phyloP scores from a whole-genome alignment of 176 grass and related monocot genomes.

The Paspalum notatum region DNA sequence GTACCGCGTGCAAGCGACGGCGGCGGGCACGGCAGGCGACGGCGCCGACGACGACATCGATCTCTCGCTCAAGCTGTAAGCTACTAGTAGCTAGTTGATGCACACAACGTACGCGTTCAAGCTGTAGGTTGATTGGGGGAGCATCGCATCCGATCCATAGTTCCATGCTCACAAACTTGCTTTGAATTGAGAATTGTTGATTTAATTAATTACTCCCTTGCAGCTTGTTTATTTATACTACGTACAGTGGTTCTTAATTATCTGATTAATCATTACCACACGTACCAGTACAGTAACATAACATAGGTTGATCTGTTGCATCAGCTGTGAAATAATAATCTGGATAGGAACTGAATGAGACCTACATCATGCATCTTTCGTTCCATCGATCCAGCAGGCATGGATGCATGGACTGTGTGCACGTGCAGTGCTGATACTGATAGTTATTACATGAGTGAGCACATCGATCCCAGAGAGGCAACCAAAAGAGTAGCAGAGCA shows the following conservation, averaged over 20 bases:
- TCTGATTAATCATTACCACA: too few relatives aligned
- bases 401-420: not conserved
- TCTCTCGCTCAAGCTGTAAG: conserved; percentile 60
- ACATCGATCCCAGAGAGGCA: not conserved
- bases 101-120: not conserved
- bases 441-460: not conserved
- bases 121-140: not conserved
- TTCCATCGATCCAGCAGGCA: not conserved
- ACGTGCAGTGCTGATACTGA: not conserved
- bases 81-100: not conserved
- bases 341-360: too few relatives aligned
- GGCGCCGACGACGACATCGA: conserved; percentile 51
- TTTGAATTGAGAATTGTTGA: not conserved
- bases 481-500: not conserved
- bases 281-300: too few relatives aligned
- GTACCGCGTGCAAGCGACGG: conserved; percentile 29
- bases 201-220: not conserved
- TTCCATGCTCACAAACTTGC: not conserved
- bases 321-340: too few relatives aligned
- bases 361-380: too few relatives aligned
- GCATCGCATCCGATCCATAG: not conserved
- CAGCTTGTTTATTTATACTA: not conserved
- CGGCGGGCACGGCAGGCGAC: not conserved
- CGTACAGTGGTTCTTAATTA: too few relatives aligned
- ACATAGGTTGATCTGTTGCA: too few relatives aligned